Evolutionary conservation across 371 early-diverging fungal species (phyloP).

Genomic region (Phascolomyces articulosus): DNA sequence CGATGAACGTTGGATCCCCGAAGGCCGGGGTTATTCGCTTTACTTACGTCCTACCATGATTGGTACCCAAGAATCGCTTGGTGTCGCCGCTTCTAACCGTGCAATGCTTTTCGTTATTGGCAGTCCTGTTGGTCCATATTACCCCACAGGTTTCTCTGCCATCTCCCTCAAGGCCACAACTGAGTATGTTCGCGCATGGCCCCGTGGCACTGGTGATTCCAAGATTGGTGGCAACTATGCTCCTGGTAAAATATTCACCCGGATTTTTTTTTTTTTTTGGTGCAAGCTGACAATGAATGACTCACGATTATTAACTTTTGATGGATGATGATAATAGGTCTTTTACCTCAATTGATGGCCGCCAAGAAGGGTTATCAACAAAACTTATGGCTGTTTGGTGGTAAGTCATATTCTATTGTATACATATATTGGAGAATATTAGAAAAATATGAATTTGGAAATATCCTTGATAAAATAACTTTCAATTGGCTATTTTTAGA

Average conservation of each 20-base stretch:
- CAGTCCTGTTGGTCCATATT: slow-evolving; percentile 97
- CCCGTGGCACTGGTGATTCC: slow-evolving; percentile 93
- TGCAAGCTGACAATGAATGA: background rate
- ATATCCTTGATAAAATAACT: too few relatives aligned
- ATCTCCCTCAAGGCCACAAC: slow-evolving; percentile 86
- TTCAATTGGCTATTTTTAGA: slow-evolving; percentile 16
- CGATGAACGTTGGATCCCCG: slow-evolving; percentile 90
- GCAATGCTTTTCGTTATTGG: slow-evolving; percentile 90
- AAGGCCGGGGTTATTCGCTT: slow-evolving; percentile 90
- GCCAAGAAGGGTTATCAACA: slow-evolving; percentile 88
- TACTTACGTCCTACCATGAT: slow-evolving; percentile 97
- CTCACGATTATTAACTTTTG: background rate
- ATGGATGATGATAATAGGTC: slow-evolving; percentile 38
- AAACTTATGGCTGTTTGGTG: slow-evolving; percentile 94
- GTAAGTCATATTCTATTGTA: slow-evolving; percentile 2
- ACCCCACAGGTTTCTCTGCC: slow-evolving; percentile 90
- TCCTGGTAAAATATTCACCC: slow-evolving; percentile 28
- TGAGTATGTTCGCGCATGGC: slow-evolving; percentile 93
- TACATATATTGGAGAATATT: too few relatives aligned
- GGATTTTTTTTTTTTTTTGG: too few relatives aligned
- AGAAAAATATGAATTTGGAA: too few relatives aligned
- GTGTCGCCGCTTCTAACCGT: slow-evolving; percentile 72
- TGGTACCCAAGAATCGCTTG: slow-evolving; percentile 85
- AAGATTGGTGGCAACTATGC: slow-evolving; percentile 94
- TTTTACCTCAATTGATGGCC: slow-evolving; percentile 90